Base-by-base conservation (phyloP, 164 flowering plant genomes). In the Taxillus chinensis region DNA sequence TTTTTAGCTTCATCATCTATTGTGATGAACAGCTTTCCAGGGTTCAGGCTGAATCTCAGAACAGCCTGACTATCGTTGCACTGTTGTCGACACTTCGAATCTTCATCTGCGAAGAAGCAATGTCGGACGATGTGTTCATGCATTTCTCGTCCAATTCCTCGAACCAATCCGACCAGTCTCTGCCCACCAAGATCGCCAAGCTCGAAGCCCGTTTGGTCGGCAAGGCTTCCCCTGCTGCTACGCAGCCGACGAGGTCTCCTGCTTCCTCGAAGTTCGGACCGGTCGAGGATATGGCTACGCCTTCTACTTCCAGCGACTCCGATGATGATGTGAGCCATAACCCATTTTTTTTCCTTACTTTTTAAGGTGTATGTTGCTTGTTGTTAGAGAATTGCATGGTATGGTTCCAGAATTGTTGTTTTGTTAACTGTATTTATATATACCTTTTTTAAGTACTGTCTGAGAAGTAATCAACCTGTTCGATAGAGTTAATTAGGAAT, bases 171-270 rank as follows among this genome's bases (percentile, higher is more conserved):
- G 96, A 89, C 64, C 86, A 87, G 52, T 86, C 93, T 17, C 62
- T 88, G 64, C 87, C 95, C 38, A 75, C 85, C 4, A 95, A 91
- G 74, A 83, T 95, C 8, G 99, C 99, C 11, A 95, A 91, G 75
- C 97, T 95, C 50, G 97, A 91, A 73, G 99, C 99, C 63, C 82
- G 97, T 56, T 73, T 95, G 93, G 82, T 76, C 5, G 93, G 96
- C 14, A 83, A 82, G 72, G 78, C 80, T 41, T 67, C 90, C 15
- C 72, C 85, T 4, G 61, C 73, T 2, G 9, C 66, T 7, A 71
- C 66, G 50, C 80, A 67, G 65, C 52, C 79, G 3, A 41, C 65
- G 11, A 61, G 85, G 83, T 16, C 83, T 0, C 61, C 89, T n/a
- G 73, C 71, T 45, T 63, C 86, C 43, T 71, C 61, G 6, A 85